Evolutionary conservation across 148 eudicot species (phyloP), one percentile per base, ranked within the genome.

Genomic region (Bassia scoparia): DNA sequence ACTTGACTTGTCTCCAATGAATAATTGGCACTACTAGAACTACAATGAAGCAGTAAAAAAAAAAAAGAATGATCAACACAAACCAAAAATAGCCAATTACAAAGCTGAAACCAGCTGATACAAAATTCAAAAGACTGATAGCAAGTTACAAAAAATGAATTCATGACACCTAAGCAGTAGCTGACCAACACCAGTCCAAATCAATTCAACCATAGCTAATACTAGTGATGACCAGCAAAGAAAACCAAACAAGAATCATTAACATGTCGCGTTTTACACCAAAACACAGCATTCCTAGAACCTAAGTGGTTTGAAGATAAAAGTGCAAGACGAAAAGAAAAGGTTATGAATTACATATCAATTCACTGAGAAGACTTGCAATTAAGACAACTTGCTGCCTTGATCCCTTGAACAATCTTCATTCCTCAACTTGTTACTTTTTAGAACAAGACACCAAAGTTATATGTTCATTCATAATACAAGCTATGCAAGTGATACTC

Each of bases 1-100:
- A 75, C 76, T 80, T 80, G 61, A 76, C 79, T 70, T 80, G 76
- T 52, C 82, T 80, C 82, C 82, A 80, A 53, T 80, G 82, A 68
- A 58, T 76, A 15, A 80, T 70, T 80, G 82, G 73, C 82, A 80
- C 68, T 80, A 71, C 82, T 80, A 48, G 82, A 80, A 43, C 82
- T 80, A 13, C 76, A 54, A 46, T 24, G 50, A 14, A 64, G 66
- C 26, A n/a, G 35, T 43, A 56, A 5, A 41, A 74, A 7, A 74
- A 30, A 23, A 61, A 14, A 35, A 7, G 23, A 21, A 60, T 30
- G 33, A 46, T 17, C 16, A 29, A 13, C 37, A 27, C 38, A 35
- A 1, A 50, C 54, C 18, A 17, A 48, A 17, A 49, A 18, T 14
- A 37, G 29, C 33, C 8, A 2, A 64, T 13, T 11, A 23, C 48